These are phyloP conservation scores for Pythium periplocum DNA, from an alignment of 352 stramenopile species.

Conservation along the genomic window DNA sequence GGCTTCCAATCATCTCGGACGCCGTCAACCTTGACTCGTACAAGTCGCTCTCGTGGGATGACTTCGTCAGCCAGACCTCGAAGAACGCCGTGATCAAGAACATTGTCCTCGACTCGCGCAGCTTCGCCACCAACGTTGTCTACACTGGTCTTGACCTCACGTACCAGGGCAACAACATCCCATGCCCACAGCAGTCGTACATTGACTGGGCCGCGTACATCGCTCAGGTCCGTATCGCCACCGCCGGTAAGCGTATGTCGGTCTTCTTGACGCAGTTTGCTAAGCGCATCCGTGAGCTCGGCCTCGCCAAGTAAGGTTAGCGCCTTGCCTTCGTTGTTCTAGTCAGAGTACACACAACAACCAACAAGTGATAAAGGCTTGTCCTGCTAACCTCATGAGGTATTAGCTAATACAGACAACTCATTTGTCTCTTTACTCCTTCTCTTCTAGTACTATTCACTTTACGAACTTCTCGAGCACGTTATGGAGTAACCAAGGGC, in stretches of 20 bases:
- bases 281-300: conserved; percentile 13
- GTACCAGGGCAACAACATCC: conserved; percentile 9
- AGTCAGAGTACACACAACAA: too few species aligned
- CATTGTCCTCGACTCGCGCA: conserved; percentile 41
- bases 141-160: conserved; percentile 35
- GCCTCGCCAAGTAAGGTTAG: conserved; percentile 9
- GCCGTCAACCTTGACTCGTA: conserved; percentile 36
- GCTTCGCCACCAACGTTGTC: conserved; percentile 29
- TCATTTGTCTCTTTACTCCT: too few species aligned
- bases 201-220: conserved; percentile 12
- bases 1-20: conserved; percentile 27
- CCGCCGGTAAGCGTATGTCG: conserved; percentile 21
- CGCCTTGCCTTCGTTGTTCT: not conserved
- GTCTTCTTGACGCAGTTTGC: conserved; percentile 23
- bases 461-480: too few species aligned
- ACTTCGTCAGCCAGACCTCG: conserved; percentile 27
- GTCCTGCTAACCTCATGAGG: too few species aligned
- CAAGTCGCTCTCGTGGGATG: conserved; percentile 24
- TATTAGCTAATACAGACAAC: too few species aligned
- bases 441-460: too few species aligned
- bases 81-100: conserved; percentile 22
- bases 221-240: conserved; percentile 17
- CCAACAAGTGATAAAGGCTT: too few species aligned
- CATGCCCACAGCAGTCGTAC: conserved; percentile 14
- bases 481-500: conserved; percentile 32